These are phyloP conservation scores for Ceratocystis destructans DNA, from an alignment of 2,329 filamentous ascomycete genomes.

Conservation along the genomic window DNA sequence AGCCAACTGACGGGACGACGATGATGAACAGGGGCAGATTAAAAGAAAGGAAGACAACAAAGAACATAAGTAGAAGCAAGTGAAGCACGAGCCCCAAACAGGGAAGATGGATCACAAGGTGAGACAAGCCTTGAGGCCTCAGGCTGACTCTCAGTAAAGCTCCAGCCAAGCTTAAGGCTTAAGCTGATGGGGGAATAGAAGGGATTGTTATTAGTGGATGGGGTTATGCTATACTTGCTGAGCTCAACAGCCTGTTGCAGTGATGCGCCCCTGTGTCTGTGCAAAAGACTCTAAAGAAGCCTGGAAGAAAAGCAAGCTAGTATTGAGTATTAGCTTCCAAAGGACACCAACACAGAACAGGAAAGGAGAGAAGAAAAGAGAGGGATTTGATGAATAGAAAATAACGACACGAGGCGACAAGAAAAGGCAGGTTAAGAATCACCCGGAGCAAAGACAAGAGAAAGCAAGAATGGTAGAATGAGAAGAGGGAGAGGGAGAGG, in stretches of 20 bases:
- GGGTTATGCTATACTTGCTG: not conserved
- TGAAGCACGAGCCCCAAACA: slow-evolving; percentile 1
- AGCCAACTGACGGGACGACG: too few species aligned
- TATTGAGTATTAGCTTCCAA: not conserved
- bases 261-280: not conserved
- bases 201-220: not conserved
- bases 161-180: not conserved
- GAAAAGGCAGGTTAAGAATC: not conserved
- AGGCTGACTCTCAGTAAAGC: not conserved
- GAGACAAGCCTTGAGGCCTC: not conserved
- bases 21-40: too few species aligned
- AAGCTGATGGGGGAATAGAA: not conserved
- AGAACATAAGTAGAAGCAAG: not conserved
- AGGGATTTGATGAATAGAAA: not conserved
- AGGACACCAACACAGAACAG: not conserved
- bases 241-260: not conserved
- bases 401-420: not conserved
- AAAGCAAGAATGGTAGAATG: not conserved
- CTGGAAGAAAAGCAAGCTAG: not conserved
- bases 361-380: not conserved
- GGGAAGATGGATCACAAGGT: slow-evolving; percentile 4
- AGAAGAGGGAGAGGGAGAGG: not conserved
- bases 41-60: not conserved
- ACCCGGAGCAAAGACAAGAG: not conserved
- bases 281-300: not conserved